Conservation (phyloP, 768 basidiomycete genomes). For the Lactarius trivialis region DNA sequence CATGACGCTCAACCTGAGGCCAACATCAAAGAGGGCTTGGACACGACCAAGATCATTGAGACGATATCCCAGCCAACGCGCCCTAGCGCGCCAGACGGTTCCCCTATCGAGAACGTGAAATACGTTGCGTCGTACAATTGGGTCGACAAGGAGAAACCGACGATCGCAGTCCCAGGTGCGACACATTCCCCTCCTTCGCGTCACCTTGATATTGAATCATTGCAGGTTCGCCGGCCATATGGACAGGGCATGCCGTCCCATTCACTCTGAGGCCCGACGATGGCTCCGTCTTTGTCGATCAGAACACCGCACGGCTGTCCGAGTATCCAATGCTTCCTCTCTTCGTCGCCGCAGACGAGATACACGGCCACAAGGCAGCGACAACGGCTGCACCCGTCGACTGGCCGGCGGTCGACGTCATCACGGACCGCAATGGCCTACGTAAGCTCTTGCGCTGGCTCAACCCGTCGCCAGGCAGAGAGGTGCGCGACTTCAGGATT, state of each 20-base stretch:
- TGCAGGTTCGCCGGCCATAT: conserved; percentile 59
- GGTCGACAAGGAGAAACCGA: conserved; percentile 24
- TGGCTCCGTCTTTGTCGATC: conserved; percentile 47
- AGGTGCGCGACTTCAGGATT: conserved; percentile 53
- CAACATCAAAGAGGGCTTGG: conserved; percentile 12
- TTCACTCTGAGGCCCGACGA: conserved; percentile 49
- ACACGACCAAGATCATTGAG: conserved; percentile 9
- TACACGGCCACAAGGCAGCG: conserved; percentile 21
- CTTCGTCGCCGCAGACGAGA: conserved; percentile 49
- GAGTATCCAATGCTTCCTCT: conserved; percentile 46
- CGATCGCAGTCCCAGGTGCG: conserved; percentile 31
- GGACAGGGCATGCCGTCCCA: conserved; percentile 45
- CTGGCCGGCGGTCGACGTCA: conserved; percentile 36
- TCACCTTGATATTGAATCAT: no score
- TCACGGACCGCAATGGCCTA: conserved; percentile 62
- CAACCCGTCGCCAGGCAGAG: conserved; percentile 24
- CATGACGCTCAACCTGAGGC: background rate
- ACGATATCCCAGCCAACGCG: background rate
- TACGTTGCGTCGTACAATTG: conserved; percentile 32
- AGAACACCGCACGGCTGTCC: conserved; percentile 45
- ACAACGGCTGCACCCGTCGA: conserved; percentile 23
- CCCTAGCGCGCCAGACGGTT: background rate
- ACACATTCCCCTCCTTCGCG: background rate
- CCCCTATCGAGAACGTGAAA: conserved; percentile 22
- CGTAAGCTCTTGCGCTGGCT: conserved; percentile 60